A percentile compares a stretch with the other conserved stretches of the same genome.
Evolutionary conservation across 495 filamentous ascomycete species (phyloP).

Genomic region (Penicillium soppii): DNA sequence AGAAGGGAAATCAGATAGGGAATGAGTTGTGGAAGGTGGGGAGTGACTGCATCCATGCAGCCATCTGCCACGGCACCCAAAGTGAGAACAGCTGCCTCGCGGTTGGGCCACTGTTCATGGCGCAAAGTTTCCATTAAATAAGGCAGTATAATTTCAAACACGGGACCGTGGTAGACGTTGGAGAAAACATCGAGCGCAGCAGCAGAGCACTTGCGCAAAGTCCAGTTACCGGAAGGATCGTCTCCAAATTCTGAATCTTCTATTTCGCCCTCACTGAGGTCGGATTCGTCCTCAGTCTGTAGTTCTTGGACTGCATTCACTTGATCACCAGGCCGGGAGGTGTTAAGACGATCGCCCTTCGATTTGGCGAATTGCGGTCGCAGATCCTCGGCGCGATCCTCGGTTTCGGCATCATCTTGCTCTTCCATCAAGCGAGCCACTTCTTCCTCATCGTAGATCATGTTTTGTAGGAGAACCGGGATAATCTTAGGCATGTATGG

Average conservation of each 20-base stretch:
- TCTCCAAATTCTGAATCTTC: constrained; percentile 69
- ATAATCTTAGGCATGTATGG: constrained; percentile 84
- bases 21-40: constrained; percentile 87
- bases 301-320: constrained; percentile 37
- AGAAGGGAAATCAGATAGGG: constrained; percentile 88
- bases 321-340: constrained; percentile 45
- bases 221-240: constrained; percentile 93
- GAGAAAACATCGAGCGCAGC: constrained; percentile 94
- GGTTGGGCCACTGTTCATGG: constrained; percentile 85
- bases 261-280: constrained; percentile 87
- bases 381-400: constrained; percentile 88
- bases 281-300: constrained; percentile 58
- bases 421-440: constrained; percentile 78
- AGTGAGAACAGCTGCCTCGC: constrained; percentile 92
- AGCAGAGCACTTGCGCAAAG: constrained; percentile 94
- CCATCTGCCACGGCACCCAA: constrained; percentile 94
- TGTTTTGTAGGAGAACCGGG: constrained; percentile 86
- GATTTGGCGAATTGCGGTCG: constrained; percentile 90
- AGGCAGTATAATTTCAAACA: constrained; percentile 88
- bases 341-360: constrained; percentile 50
- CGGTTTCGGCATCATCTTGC: constrained; percentile 86
- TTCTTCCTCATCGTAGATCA: constrained; percentile 96
- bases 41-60: constrained; percentile 85
- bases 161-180: constrained; percentile 79
- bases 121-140: constrained; percentile 89